phyloP scores from a whole-genome alignment of 768 basidiomycete genomes.

The Kwoniella pini region DNA sequence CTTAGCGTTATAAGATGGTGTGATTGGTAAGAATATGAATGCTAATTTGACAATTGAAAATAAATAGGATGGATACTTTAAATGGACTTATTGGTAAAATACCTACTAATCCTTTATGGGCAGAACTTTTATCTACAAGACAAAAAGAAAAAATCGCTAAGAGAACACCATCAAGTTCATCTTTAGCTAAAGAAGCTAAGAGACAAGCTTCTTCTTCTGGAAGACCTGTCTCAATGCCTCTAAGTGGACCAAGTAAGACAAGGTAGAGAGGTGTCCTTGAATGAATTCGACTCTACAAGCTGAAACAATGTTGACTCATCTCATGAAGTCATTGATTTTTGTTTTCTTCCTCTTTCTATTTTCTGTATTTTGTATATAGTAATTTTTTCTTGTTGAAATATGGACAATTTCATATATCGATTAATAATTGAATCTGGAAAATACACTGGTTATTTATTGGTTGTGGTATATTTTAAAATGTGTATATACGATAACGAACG shows the following conservation, averaged over 20 bases:
- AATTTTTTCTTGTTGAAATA: too few relatives aligned
- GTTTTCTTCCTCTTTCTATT: too few relatives aligned
- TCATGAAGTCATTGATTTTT: too few relatives aligned
- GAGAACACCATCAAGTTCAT: conserved; percentile 6
- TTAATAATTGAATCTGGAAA: too few relatives aligned
- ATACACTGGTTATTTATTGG: too few relatives aligned
- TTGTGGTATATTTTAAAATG: too few relatives aligned
- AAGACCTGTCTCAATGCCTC: conserved; percentile 6
- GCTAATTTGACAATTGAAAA: background rate
- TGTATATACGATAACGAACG: too few relatives aligned
- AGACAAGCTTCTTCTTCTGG: conserved; percentile 18
- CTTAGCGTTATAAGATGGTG: background rate
- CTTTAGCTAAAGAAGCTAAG: conserved; percentile 19
- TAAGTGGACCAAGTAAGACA: conserved; percentile 2
- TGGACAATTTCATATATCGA: too few relatives aligned
- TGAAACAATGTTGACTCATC: too few relatives aligned
- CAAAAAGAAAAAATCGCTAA: conserved; percentile 13
- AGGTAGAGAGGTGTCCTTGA: too few relatives aligned
- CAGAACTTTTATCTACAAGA: conserved; percentile 63
- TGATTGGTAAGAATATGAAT: conserved; percentile 11
- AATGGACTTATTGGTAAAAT: conserved; percentile 82
- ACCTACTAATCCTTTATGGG: conserved; percentile 91
- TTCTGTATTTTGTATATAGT: background rate
- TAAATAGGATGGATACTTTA: conserved; percentile 76
- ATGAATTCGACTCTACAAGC: too few relatives aligned